Percentiles rank a stretch among this genome's conserved stretches.
phyloP scores from a whole-genome alignment of 2,329 filamentous ascomycete species.

The Hypoxylon sp. region DNA sequence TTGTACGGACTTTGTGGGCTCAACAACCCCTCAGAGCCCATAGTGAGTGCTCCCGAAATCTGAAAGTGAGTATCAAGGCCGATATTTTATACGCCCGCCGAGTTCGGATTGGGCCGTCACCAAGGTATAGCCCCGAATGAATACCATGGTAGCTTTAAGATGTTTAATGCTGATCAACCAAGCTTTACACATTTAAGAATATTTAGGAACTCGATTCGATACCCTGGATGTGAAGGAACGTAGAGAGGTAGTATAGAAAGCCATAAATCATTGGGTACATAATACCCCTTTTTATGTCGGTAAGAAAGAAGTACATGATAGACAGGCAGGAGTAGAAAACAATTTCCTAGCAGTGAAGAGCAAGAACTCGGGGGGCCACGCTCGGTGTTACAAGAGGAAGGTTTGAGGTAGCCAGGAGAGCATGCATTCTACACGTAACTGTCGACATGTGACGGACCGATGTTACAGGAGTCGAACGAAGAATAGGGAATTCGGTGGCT shows the following conservation, averaged over 20 bases:
- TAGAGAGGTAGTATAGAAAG: neutral
- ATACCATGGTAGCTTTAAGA: neutral
- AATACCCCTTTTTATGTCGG: neutral
- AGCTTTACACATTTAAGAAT: neutral
- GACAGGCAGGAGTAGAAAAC: neutral
- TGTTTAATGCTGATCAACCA: slow-evolving; percentile 3
- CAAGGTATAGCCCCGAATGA: neutral
- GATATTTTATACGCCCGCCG: neutral
- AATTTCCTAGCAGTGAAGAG: neutral
- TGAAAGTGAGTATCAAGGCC: neutral
- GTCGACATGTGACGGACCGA: slow-evolving; percentile 6
- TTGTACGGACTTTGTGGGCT: neutral
- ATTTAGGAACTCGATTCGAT: slow-evolving; percentile 8
- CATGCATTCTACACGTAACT: neutral
- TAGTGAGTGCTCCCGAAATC: neutral
- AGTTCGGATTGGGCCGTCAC: neutral
- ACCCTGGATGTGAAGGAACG: slow-evolving; percentile 5
- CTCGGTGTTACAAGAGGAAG: neutral
- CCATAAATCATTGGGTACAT: neutral
- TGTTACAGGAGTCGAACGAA: slow-evolving; percentile 5
- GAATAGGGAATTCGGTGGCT: slow-evolving; percentile 2
- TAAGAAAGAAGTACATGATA: neutral
- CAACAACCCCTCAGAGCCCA: neutral
- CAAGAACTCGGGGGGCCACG: neutral
- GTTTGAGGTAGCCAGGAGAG: neutral